Evolutionary conservation across 1,139 yeast genomes (phyloP), one percentile per base, ranked within the genome.

Genomic region (Taphrina communis): DNA sequence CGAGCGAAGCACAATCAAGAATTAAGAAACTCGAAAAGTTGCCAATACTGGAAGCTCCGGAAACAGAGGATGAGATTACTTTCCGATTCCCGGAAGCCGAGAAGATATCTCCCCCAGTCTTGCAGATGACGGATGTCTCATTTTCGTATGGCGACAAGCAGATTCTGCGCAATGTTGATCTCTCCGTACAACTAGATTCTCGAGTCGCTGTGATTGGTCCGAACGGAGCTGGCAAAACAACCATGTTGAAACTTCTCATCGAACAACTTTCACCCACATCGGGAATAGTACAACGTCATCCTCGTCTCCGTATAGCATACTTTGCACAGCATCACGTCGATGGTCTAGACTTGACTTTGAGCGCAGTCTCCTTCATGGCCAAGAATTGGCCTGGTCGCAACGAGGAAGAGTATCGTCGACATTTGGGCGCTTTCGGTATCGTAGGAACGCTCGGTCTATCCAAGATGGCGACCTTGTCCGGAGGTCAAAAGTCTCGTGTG

Each of bases 281-380:
- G 11, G 99, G 99, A 70, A 41, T 84, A 70, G 89, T 93, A 19
- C 84, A 90, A 41, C 85, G 87, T 73, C 93, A 94, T 76, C 89
- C 96, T 53, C 85, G 98, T 75, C 82, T 94, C 74, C 85, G 99
- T 80, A 89, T 94, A 66, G 99, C 97, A 21, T 95, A 95, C 79
- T 94, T 94, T 81, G 98, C 99, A n/a, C 99, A 94, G 81, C 99
- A 94, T 78, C 99, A 94, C 76, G 96, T 94, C 73, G 99, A 94
- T 76, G 89, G 94, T n/a, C 90, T 94, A 97, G 99, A 94, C 76
- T 81, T 93, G 74, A 82, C 80, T n/a, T 81, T 86, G 65, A 89
- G 92, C 70, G 97, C 99, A 0, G 97, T 94, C 8, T 88, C 89
- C 69, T 94, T 98, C 97, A 86, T 94, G 92, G 88, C 97, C 8